These are phyloP conservation scores for Backusella macrospora DNA, from an alignment of 192 early-diverging fungal genomes.

Conservation along the genomic window DNA sequence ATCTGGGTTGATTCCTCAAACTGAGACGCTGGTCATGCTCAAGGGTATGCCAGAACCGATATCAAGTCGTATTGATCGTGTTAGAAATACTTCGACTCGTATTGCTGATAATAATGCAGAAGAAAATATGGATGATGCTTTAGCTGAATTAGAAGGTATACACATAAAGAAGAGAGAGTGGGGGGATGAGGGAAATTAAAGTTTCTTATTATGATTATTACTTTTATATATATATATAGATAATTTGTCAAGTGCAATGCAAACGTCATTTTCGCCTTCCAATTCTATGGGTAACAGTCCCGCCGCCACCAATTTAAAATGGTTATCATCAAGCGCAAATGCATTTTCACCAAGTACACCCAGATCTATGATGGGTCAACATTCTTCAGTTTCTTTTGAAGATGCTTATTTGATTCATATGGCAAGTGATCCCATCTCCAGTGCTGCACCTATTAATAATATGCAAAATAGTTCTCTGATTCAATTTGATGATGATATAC, in stretches of 20 bases:
- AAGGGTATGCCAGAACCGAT: conserved; percentile 51
- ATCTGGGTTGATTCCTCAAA: conserved; percentile 43
- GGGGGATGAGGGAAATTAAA: not conserved
- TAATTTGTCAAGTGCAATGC: conserved; percentile 45
- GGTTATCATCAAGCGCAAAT: conserved; percentile 40
- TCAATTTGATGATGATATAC: conserved; percentile 32
- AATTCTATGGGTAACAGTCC: conserved; percentile 25
- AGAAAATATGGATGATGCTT: conserved; percentile 39
- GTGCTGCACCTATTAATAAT: not conserved
- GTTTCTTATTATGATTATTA: not conserved
- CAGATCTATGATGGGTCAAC: conserved; percentile 15
- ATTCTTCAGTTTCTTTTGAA: conserved; percentile 57
- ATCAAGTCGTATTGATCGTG: conserved; percentile 32
- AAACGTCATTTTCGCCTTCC: conserved; percentile 39
- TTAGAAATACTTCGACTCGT: conserved; percentile 37
- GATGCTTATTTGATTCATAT: conserved; percentile 58
- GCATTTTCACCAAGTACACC: not conserved
- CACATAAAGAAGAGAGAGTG: not conserved
- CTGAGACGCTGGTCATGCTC: conserved; percentile 48
- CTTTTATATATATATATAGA: too few relatives aligned
- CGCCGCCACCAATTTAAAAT: conserved; percentile 12
- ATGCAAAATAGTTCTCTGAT: conserved; percentile 36
- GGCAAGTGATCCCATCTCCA: conserved; percentile 31
- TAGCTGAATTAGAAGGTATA: conserved; percentile 44
- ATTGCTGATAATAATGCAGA: conserved; percentile 31